Evolutionary conservation across 768 basidiomycete species (phyloP).

Genomic region (Boletus huronensis): DNA sequence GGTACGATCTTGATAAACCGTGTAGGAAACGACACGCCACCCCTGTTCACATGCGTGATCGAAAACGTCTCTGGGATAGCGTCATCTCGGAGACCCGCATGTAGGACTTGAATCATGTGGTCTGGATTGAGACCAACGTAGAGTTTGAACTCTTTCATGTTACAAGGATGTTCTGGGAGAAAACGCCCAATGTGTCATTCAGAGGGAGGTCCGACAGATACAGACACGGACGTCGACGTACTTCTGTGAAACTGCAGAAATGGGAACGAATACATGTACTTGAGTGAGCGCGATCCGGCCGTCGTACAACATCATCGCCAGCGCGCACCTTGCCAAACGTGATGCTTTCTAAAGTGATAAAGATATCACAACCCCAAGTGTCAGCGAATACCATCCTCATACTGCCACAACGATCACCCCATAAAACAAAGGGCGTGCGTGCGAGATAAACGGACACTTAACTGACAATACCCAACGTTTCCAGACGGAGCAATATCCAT

Average conservation of each 20-base stretch:
- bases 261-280: neutral
- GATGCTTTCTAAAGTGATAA: slow-evolving; percentile 62
- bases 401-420: neutral
- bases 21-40: slow-evolving; percentile 58
- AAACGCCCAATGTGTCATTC: slow-evolving; percentile 2
- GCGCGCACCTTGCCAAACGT: slow-evolving; percentile 75
- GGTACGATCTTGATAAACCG: slow-evolving; percentile 74
- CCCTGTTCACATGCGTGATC: slow-evolving; percentile 51
- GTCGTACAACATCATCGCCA: neutral
- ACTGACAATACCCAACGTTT: slow-evolving; percentile 63
- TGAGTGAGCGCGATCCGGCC: neutral
- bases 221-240: slow-evolving; percentile 7
- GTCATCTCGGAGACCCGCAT: slow-evolving; percentile 64
- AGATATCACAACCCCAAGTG: neutral
- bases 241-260: slow-evolving; percentile 25
- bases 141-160: slow-evolving; percentile 80
- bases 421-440: neutral
- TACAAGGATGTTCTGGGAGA: slow-evolving; percentile 71
- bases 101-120: slow-evolving; percentile 65
- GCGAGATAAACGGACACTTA: slow-evolving; percentile 32
- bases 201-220: neutral
- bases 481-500: slow-evolving; percentile 68
- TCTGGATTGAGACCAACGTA: slow-evolving; percentile 62
- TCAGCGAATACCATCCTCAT: slow-evolving; percentile 2
- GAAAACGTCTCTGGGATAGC: slow-evolving; percentile 58